Evolutionary conservation across 257 asterid genomes (phyloP).

Genomic region (Solanum ossicruentum): DNA sequence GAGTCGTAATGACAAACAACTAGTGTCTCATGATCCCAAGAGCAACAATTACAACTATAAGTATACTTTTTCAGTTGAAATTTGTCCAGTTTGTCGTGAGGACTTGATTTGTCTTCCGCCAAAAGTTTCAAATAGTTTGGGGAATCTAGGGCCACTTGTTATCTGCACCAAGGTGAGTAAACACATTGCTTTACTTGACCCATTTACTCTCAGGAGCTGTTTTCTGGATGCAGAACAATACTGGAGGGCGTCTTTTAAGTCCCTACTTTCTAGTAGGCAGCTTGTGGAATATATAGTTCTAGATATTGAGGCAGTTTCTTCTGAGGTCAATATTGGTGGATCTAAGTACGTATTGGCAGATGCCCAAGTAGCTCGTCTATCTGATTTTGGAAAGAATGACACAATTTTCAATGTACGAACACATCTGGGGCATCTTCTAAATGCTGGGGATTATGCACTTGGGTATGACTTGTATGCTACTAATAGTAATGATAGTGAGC

Average conservation of each 20-base stretch:
- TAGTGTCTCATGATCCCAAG: conserved; percentile 43
- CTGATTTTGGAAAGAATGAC: conserved; percentile 32
- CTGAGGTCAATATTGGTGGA: conserved; percentile 34
- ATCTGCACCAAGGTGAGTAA: conserved; percentile 28
- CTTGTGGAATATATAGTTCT: conserved; percentile 31
- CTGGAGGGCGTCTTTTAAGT: conserved; percentile 36
- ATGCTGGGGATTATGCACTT: conserved; percentile 40
- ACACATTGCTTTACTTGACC: conserved; percentile 34
- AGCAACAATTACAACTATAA: conserved; percentile 33
- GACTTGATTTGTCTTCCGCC: conserved; percentile 48
- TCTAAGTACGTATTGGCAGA: conserved; percentile 24
- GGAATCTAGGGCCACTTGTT: conserved; percentile 43
- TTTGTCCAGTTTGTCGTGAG: conserved; percentile 40
- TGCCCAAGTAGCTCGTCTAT: conserved; percentile 44
- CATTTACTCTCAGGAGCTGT: conserved; percentile 30
- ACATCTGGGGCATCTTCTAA: conserved; percentile 45
- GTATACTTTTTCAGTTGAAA: conserved; percentile 42
- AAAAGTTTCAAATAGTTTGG: conserved; percentile 25
- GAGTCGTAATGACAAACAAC: conserved; percentile 30
- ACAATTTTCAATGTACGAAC: conserved; percentile 27
- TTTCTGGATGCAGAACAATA: conserved; percentile 33
- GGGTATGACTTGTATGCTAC: conserved; percentile 44
- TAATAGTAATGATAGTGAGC: conserved; percentile 27
- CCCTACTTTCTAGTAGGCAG: conserved; percentile 33
- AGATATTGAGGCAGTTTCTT: conserved; percentile 21